Conservation (phyloP, 495 filamentous ascomycete genomes). For the Aspergillus baeticus region DNA sequence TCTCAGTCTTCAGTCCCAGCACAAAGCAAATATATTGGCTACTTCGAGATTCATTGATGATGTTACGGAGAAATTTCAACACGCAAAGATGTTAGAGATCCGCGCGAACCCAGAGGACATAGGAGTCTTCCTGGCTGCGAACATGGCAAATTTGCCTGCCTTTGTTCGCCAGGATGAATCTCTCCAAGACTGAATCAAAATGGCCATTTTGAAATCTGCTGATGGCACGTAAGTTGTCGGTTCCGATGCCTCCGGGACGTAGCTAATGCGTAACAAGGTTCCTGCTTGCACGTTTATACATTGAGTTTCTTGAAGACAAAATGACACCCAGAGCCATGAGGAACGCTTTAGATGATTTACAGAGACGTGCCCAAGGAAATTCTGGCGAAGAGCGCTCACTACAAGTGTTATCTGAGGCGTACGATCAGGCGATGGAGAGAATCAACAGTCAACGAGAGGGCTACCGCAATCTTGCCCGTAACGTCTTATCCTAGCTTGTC, state of each 20-base stretch:
- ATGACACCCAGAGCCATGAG: no score
- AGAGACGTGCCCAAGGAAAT: slow-evolving; percentile 14
- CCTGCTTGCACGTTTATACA: slow-evolving; percentile 51
- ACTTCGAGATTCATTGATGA: slow-evolving; percentile 25
- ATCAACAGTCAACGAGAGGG: slow-evolving; percentile 27
- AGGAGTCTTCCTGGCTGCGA: slow-evolving; percentile 23
- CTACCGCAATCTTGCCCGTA: slow-evolving; percentile 14
- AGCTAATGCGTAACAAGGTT: slow-evolving; percentile 37
- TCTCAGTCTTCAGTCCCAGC: slow-evolving; percentile 2
- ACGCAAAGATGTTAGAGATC: slow-evolving; percentile 20
- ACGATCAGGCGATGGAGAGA: slow-evolving; percentile 24
- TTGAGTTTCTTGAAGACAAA: slow-evolving; percentile 33
- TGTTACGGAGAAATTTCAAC: slow-evolving; percentile 15
- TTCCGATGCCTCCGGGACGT: no score
- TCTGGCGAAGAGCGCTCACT: slow-evolving; percentile 27
- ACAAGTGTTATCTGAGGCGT: slow-evolving; percentile 21
- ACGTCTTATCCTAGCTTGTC: slow-evolving; percentile 32
- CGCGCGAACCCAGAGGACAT: slow-evolving; percentile 27
- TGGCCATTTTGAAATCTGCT: slow-evolving; percentile 23
- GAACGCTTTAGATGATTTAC: no score
- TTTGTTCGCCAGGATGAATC: slow-evolving; percentile 16
- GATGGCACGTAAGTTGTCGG: slow-evolving; percentile 40
- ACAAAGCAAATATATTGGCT: slow-evolving; percentile 17
- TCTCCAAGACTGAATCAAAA: slow-evolving; percentile 32
- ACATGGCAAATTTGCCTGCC: slow-evolving; percentile 18